phyloP scores from a whole-genome alignment of 148 eudicot species.

The Vaccinium corymbosum region DNA sequence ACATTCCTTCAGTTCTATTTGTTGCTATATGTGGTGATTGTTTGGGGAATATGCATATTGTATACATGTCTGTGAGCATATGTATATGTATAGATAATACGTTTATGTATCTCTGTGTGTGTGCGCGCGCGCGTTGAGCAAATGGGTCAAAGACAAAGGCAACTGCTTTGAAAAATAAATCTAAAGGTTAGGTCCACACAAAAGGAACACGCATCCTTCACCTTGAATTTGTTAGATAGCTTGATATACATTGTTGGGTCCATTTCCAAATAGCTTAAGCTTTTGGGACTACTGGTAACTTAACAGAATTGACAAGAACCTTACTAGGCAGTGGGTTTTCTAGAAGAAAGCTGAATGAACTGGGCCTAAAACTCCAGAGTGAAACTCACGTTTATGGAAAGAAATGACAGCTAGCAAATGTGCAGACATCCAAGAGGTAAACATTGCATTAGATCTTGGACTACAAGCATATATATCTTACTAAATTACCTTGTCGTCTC shows the following conservation, averaged over 20 bases:
- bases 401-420: constrained; percentile 3
- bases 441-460: background rate
- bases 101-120: no score
- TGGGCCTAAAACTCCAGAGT: constrained; percentile 3
- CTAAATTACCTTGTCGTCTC: background rate
- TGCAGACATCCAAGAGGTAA: background rate
- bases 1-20: background rate
- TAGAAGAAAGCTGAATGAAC: constrained; percentile 1
- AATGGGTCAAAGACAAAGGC: background rate
- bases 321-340: background rate
- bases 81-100: no score
- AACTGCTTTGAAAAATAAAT: background rate
- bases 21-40: background rate
- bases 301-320: background rate
- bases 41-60: background rate
- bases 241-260: no score
- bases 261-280: no score
- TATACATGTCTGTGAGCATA: no score
- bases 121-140: no score
- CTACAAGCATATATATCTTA: background rate
- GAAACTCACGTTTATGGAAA: background rate
- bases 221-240: background rate
- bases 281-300: no score
- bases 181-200: background rate
- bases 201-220: background rate